These are phyloP conservation scores for Eucalyptus decipiens DNA, from an alignment of 345 rosid species.

Conservation along the genomic window DNA sequence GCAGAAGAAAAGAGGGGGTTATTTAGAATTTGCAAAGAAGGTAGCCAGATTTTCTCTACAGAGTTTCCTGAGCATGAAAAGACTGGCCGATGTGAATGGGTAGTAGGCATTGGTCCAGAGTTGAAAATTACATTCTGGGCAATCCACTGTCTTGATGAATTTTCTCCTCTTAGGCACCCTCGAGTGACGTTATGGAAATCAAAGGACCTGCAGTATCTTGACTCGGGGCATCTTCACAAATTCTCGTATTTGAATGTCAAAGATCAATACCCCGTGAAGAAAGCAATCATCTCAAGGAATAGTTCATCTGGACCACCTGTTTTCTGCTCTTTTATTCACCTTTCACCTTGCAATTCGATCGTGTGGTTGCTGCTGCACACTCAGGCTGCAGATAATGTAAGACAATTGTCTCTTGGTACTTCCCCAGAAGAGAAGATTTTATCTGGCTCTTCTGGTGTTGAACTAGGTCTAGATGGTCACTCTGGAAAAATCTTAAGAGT, in stretches of 20 bases:
- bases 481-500: constrained; percentile 54
- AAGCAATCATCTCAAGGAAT: constrained; percentile 44
- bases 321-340: constrained; percentile 47
- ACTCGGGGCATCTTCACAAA: constrained; percentile 8
- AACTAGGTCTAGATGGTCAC: constrained; percentile 52
- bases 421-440: constrained; percentile 9
- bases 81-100: constrained; percentile 70
- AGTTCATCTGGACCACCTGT: constrained; percentile 44
- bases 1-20: constrained; percentile 45
- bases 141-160: constrained; percentile 81
- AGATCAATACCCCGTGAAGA: constrained; percentile 27
- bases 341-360: constrained; percentile 34
- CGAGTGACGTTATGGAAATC: constrained; percentile 58
- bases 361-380: constrained; percentile 42
- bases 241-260: constrained; percentile 12
- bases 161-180: constrained; percentile 68
- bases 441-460: constrained; percentile 14
- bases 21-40: constrained; percentile 29
- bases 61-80: constrained; percentile 22
- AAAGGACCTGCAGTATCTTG: constrained; percentile 30
- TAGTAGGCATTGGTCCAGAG: constrained; percentile 82
- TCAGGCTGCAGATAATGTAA: constrained; percentile 9
- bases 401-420: constrained; percentile 18
- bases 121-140: constrained; percentile 62
- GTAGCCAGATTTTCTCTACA: constrained; percentile 12